Percentiles rank a stretch among this genome's conserved stretches.
Conservation (phyloP, 495 filamentous ascomycete genomes). For the Lophiotrema nucula region DNA sequence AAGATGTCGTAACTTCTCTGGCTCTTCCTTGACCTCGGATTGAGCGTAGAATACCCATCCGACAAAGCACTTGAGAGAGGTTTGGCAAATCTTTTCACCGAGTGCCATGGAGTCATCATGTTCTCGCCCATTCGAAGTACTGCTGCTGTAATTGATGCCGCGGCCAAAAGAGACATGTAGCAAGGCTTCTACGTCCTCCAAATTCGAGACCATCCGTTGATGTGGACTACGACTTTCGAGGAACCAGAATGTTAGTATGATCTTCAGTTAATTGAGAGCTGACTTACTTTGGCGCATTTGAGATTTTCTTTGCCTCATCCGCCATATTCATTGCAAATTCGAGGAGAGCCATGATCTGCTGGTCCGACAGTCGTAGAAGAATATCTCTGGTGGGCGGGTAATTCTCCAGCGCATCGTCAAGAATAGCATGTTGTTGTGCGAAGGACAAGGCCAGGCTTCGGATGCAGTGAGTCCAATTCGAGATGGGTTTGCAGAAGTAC, state of each 20-base stretch:
- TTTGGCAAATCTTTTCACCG: conserved; percentile 42
- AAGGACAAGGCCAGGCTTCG: conserved; percentile 66
- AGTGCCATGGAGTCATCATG: conserved; percentile 19
- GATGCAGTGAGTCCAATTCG: conserved; percentile 67
- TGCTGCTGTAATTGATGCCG: conserved; percentile 24
- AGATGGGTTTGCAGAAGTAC: conserved; percentile 70
- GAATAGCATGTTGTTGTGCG: conserved; percentile 50
- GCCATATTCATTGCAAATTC: conserved; percentile 73
- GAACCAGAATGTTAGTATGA: conserved; percentile 9
- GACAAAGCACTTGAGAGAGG: conserved; percentile 61
- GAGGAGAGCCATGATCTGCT: conserved; percentile 58
- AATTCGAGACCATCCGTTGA: conserved; percentile 20
- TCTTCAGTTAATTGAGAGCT: background rate
- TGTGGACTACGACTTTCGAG: conserved; percentile 11
- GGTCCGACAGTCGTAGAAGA: conserved; percentile 53
- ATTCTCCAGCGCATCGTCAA: conserved; percentile 51
- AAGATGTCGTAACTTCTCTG: conserved; percentile 54
- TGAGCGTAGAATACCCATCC: conserved; percentile 72
- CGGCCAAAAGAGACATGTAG: conserved; percentile 24
- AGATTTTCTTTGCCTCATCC: conserved; percentile 71
- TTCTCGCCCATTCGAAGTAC: background rate
- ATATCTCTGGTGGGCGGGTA: conserved; percentile 53
- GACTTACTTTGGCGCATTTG: conserved; percentile 43
- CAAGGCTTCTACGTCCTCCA: conserved; percentile 16
- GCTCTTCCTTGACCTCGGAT: conserved; percentile 54